Base-by-base conservation (phyloP, 2,329 filamentous ascomycete species). In the Calonectria pteridis region DNA sequence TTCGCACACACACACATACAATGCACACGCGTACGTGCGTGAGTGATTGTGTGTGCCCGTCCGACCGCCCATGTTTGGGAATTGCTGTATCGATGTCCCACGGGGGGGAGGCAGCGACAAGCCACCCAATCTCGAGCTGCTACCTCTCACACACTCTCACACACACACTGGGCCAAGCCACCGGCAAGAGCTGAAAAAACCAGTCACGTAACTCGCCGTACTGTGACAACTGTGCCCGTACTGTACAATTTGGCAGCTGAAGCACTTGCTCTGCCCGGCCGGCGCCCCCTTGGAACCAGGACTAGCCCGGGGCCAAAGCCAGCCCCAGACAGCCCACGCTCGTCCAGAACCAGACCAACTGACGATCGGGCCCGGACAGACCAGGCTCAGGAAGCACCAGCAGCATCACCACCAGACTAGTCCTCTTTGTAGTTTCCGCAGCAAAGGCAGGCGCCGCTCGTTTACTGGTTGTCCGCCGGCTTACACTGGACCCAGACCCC, bases 361-460 rank as follows among this genome's bases (percentile, higher is more conserved):
- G 31, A 59, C 33, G 55, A 59, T 33, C 55, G 55, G 55, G 35
- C 35, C 33, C 18, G 53, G 14, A 29, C 64, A 40, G 23, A 33
- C 69, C 51, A 58, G 37, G 51, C 59, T 69, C 43, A 43, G 29
- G 58, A 62, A 71, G 26, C 59, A 51, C 37, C 69, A 58, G 46
- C 69, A 49, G 63, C 28, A 59, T 51, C 69, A 62, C 53, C 55
- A 69, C n/a, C 51, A 37, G 51, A 43, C 65, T 72, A 72, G 70
- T 59, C 65, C 70, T 69, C 31, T 58, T 58, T n/a, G 35, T 55
- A 50, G 70, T 68, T 72, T 67, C 70, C 70, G 53, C 64, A 68
- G 70, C 49, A 72, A 65, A 49, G 65, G 67, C 55, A 23, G 55
- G 23, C 53, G 31, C 26, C 67, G 29, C 20, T 72, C 64, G 33